A percentile compares a stretch with the other conserved stretches of the same genome.
phyloP scores from a whole-genome alignment of 306 rosid species.

The Gastrolobium bilobum region DNA sequence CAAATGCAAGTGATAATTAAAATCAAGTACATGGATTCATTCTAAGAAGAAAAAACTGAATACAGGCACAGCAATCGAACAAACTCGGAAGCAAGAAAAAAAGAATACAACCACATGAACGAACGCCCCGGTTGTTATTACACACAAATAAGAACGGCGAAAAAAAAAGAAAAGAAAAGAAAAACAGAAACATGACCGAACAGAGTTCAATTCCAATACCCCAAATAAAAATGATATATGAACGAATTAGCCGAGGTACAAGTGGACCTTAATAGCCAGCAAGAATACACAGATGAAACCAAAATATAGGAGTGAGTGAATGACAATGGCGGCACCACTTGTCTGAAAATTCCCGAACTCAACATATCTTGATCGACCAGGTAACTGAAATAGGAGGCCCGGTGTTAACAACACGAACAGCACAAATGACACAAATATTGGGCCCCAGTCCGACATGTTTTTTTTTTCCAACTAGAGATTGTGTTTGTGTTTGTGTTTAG shows the following conservation, averaged over 20 bases:
- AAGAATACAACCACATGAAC: not conserved
- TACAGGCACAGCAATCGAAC: not conserved
- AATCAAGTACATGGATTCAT: not conserved
- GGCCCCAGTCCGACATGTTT: slow-evolving; percentile 88
- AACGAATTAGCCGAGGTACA: slow-evolving; percentile 64
- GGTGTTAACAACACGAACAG: slow-evolving; percentile 82
- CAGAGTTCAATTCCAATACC: not conserved
- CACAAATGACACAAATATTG: slow-evolving; percentile 75
- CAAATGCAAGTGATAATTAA: slow-evolving; percentile 6
- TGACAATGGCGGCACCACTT: slow-evolving; percentile 77
- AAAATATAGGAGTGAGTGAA: slow-evolving; percentile 84
- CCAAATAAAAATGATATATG: slow-evolving; percentile 8
- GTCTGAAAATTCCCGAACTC: slow-evolving; percentile 91
- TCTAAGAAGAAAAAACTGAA: not conserved
- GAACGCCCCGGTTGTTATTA: too few relatives aligned
- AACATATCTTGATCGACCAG: slow-evolving; percentile 70
- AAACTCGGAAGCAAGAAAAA: not conserved
- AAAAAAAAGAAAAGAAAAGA: not conserved
- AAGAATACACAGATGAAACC: slow-evolving; percentile 72
- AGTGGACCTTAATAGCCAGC: slow-evolving; percentile 72
- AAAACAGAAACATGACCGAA: not conserved
- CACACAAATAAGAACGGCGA: not conserved
- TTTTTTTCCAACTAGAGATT: not conserved
- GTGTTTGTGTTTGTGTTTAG: not conserved
- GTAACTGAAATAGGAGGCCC: slow-evolving; percentile 79